These are phyloP conservation scores for Pseudisothecium myosuroides DNA, from an alignment of 225 moss, liverwort and hornwort genomes.

Conservation along the genomic window DNA sequence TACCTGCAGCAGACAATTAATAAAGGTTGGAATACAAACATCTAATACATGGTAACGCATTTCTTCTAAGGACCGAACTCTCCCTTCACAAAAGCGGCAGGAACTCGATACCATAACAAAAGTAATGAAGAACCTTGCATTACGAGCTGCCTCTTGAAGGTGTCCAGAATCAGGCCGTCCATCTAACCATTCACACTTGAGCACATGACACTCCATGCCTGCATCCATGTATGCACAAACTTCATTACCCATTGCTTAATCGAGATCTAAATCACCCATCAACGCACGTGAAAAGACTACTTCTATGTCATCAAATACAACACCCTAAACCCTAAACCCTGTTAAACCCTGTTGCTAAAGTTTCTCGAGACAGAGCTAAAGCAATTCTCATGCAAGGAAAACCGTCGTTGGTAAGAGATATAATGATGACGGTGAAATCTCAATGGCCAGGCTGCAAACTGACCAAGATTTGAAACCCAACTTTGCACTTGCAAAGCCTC, in stretches of 20 bases:
- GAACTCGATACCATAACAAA: background rate
- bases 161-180: conserved; percentile 62
- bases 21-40: background rate
- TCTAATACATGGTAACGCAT: background rate
- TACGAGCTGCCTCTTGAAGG: conserved; percentile 92
- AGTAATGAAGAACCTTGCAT: conserved; percentile 53
- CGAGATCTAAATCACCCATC: background rate
- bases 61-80: background rate
- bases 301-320: background rate
- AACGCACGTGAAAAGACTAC: background rate
- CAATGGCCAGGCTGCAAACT: background rate
- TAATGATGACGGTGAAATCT: background rate
- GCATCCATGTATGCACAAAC: background rate
- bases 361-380: background rate
- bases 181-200: conserved; percentile 65
- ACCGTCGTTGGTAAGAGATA: background rate
- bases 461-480: conserved; percentile 69
- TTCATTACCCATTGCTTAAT: background rate
- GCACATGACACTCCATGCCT: conserved; percentile 67
- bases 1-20: conserved; percentile 42
- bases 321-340: background rate
- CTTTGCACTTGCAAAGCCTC: conserved; percentile 68
- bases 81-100: background rate
- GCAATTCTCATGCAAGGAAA: background rate
- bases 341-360: background rate